phyloP scores from a whole-genome alignment of 257 asterid genomes.

The Plectranthus barbatus region DNA sequence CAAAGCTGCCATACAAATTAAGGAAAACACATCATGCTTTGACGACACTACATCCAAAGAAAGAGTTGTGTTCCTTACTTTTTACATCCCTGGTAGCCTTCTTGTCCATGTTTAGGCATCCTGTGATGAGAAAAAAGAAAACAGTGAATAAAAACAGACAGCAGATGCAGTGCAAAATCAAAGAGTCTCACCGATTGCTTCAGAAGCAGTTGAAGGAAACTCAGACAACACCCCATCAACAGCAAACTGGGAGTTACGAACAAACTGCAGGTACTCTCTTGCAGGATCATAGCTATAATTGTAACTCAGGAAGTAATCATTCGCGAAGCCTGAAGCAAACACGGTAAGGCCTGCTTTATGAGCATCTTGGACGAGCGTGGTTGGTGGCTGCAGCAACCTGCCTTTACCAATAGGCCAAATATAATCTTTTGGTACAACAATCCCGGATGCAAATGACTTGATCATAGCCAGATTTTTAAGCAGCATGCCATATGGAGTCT shows the following conservation, averaged over 20 bases:
- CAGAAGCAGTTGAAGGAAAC: conserved; percentile 81
- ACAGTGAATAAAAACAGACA: not conserved
- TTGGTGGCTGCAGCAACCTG: conserved; percentile 49
- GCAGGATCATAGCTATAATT: conserved; percentile 86
- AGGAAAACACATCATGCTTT: not conserved
- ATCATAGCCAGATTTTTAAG: conserved; percentile 38
- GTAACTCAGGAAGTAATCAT: conserved; percentile 54
- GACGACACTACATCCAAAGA: too few species aligned
- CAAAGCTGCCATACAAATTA: conserved; percentile 25
- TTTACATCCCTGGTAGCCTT: conserved; percentile 39
- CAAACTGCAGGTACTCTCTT: conserved; percentile 59
- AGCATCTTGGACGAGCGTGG: conserved; percentile 66
- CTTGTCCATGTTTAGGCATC: conserved; percentile 49
- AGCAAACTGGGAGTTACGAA: conserved; percentile 55
- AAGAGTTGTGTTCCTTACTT: conserved; percentile 31
- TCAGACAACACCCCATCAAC: conserved; percentile 83
- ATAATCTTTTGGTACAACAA: conserved; percentile 72
- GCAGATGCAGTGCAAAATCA: not conserved
- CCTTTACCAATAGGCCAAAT: conserved; percentile 56
- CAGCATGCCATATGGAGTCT: conserved; percentile 41
- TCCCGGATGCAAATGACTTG: conserved; percentile 70
- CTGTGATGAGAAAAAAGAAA: conserved; percentile 32
- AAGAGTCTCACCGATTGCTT: conserved; percentile 52
- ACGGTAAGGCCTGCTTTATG: conserved; percentile 69
- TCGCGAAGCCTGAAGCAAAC: conserved; percentile 72